Evolutionary conservation across 768 basidiomycete species (phyloP), one percentile per base, ranked within the genome.

Genomic region (Leccinum broughii): DNA sequence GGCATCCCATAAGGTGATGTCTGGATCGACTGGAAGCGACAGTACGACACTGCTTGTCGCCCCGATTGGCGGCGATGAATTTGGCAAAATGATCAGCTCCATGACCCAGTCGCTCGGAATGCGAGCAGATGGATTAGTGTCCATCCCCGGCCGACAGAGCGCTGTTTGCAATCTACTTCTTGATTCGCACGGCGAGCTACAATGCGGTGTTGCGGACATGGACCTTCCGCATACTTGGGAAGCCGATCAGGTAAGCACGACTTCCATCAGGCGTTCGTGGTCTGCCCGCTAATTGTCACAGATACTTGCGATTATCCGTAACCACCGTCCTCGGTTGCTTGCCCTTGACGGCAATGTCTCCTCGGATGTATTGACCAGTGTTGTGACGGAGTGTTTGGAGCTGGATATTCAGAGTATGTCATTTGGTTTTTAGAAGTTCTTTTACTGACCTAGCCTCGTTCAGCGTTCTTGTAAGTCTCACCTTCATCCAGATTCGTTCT

Each of bases 151-250:
- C 3, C 70, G 75, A 20, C 77, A 80, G 52, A 92, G 92, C 14
- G 88, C 96, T 1, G 88, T 92, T 8, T 98, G 96, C 76, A 95
- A 89, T 65, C 83, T 97, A 80, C 78, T 94, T 37, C 76, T 98
- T 50, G 90, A 94, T 68, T 72, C 76, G 30, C 69, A 77, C 6
- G 94, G 95, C 0, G 81, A 82, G 53, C 79, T 98, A 20, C 78
- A 89, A 3, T 84, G 85, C n/a, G 97, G 97, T 2, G 84, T 98
- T 11, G 93, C 97, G 15, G 95, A 97, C 69, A 98, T 98, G 93
- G 83, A 80, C 68, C 84, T 90, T 51, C 83, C 85, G 9, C 75
- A 84, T 41, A 66, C 70, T 2, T 68, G 92, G 56, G 73, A 77
- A 24, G 76, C 72, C 13, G 72, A 80, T n/a, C 68, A 72, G 66